A percentile compares a stretch with the other conserved stretches of the same genome.
phyloP scores from a whole-genome alignment of 169 alveolate genomes.

The Miamiensis avidus region DNA sequence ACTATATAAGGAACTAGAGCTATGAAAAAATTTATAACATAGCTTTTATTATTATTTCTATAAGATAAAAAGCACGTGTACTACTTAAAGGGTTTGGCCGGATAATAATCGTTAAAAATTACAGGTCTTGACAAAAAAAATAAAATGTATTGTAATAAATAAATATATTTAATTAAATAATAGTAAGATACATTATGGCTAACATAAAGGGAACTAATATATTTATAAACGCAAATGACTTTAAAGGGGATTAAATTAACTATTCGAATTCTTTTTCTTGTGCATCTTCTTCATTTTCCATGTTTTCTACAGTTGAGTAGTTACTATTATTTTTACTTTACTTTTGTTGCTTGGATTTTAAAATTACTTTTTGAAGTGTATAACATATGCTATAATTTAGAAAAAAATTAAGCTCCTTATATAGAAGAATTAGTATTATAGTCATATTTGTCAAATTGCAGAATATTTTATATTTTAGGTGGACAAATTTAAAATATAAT shows the following conservation, averaged over 20 bases:
- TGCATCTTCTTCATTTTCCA: neutral
- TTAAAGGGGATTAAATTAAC: neutral
- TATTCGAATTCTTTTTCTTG: neutral
- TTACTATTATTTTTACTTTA: neutral
- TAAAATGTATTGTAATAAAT: too few relatives aligned
- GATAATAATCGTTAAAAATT: neutral
- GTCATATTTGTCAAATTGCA: too few relatives aligned
- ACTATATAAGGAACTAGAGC: neutral
- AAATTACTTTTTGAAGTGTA: neutral
- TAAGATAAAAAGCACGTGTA: neutral
- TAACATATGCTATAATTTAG: neutral
- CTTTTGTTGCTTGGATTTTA: neutral
- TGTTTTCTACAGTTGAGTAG: neutral
- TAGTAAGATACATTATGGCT: neutral
- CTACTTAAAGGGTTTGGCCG: neutral
- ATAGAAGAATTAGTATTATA: too few relatives aligned
- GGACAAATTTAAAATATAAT: too few relatives aligned
- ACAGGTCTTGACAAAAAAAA: neutral
- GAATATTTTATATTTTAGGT: too few relatives aligned
- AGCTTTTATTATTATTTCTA: too few relatives aligned
- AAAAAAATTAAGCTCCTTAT: too few relatives aligned
- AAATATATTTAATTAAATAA: too few relatives aligned
- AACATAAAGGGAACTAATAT: neutral
- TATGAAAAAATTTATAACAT: too few relatives aligned
- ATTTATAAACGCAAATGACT: neutral